A percentile compares a stretch with the other conserved stretches of the same genome.
phyloP scores from a whole-genome alignment of 2,329 filamentous ascomycete genomes.

The Paraphoma chrysanthemicola region DNA sequence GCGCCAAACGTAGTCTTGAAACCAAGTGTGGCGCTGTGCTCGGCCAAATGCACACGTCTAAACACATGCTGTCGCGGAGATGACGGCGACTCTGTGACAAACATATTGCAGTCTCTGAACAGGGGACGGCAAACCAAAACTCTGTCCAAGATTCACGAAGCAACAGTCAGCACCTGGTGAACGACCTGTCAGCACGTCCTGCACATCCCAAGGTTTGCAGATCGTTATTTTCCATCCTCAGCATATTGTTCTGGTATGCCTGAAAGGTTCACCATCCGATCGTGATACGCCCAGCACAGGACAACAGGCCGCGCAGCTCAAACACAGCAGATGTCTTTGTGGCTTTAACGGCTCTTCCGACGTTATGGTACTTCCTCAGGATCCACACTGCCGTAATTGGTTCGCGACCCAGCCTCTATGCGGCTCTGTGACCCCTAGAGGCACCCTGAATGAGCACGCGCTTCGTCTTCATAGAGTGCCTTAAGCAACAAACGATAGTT shows the following conservation, averaged over 20 bases:
- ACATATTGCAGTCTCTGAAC: not conserved
- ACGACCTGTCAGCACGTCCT: not conserved
- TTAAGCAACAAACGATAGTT: not conserved
- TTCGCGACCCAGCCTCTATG: not conserved
- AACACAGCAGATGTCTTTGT: too few relatives aligned
- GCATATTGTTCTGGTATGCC: too few relatives aligned
- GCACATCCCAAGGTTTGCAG: not conserved
- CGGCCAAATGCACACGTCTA: too few relatives aligned
- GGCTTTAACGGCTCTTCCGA: not conserved
- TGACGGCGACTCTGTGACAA: not conserved
- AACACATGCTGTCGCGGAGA: not conserved
- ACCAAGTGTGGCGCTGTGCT: not conserved
- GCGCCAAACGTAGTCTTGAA: not conserved
- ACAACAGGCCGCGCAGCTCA: too few relatives aligned
- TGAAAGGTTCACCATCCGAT: too few relatives aligned
- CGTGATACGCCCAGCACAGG: too few relatives aligned
- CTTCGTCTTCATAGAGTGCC: too few relatives aligned
- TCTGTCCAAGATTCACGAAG: not conserved
- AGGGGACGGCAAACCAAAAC: too few relatives aligned
- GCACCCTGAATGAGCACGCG: not conserved
- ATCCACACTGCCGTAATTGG: not conserved
- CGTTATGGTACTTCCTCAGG: not conserved
- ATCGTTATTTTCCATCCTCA: too few relatives aligned
- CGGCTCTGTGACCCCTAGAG: not conserved
- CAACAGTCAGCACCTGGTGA: not conserved